A percentile compares a stretch with the other conserved stretches of the same genome.
phyloP scores from a whole-genome alignment of 2,329 filamentous ascomycete species.

The Fusarium sp. region DNA sequence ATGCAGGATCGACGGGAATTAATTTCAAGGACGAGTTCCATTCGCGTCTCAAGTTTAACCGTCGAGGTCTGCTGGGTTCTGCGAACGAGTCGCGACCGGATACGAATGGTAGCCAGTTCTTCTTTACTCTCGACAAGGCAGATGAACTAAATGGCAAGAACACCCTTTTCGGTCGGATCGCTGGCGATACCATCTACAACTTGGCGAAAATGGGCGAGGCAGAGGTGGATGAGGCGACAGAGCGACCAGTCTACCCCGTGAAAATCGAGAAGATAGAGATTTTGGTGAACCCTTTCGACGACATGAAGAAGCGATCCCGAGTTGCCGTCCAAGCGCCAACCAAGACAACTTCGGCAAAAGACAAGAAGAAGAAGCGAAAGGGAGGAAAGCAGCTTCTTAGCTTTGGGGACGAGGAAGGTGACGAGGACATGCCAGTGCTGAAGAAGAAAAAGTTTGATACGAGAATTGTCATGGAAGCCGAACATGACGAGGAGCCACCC shows the following conservation, averaged over 20 bases:
- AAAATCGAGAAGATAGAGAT: slow-evolving; percentile 82
- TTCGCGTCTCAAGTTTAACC: slow-evolving; percentile 90
- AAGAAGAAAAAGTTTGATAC: slow-evolving; percentile 87
- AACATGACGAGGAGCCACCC: slow-evolving; percentile 47
- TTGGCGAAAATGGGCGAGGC: slow-evolving; percentile 92
- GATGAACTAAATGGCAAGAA: slow-evolving; percentile 91
- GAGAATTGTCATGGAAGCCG: slow-evolving; percentile 74
- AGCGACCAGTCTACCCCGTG: slow-evolving; percentile 87
- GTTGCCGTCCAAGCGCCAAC: slow-evolving; percentile 62
- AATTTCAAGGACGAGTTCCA: slow-evolving; percentile 89
- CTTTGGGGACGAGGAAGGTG: slow-evolving; percentile 78
- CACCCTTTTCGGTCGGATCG: slow-evolving; percentile 92
- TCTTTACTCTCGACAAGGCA: slow-evolving; percentile 88
- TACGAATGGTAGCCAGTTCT: slow-evolving; percentile 96
- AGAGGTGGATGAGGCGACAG: slow-evolving; percentile 82
- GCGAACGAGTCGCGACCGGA: slow-evolving; percentile 84
- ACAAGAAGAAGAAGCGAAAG: slow-evolving; percentile 78
- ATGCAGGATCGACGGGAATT: slow-evolving; percentile 69
- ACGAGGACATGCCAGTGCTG: slow-evolving; percentile 64
- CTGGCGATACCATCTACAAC: slow-evolving; percentile 96
- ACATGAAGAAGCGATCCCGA: slow-evolving; percentile 78
- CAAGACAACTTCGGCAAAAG: slow-evolving; percentile 58
- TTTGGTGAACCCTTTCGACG: slow-evolving; percentile 83
- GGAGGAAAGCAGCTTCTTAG: slow-evolving; percentile 81
- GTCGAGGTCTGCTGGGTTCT: slow-evolving; percentile 93